Base-by-base conservation (phyloP, 345 rosid species). In the Lepidium aucheri region DNA sequence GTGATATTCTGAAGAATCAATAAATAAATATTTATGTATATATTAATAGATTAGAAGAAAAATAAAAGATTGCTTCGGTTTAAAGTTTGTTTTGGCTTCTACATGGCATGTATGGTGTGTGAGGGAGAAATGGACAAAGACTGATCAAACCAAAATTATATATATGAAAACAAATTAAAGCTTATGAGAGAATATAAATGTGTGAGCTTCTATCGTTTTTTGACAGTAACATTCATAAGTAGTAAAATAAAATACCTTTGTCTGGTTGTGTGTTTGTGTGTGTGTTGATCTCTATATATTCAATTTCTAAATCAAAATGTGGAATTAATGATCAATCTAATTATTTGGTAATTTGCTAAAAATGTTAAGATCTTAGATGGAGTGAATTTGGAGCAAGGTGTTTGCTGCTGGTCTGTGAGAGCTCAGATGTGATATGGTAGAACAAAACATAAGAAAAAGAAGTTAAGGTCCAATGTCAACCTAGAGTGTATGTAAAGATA, bases 321-420 rank as follows among this genome's bases (percentile, higher is more conserved):
- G 16, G 42, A 51, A 51, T n/a, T 13, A 67, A 68, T 28, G 5
- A 28, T 10, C 24, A 60, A 32, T 52, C 6, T 22, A 52, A 15
- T 49, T 42, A 12, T 58, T 46, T 42, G 59, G 53, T 33, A 39
- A 50, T 14, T 60, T 38, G 38, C 2, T 44, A 47, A 45, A 13
- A 18, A 40, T 62, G 42, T 60, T 6, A 9, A 55, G 30, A 62
- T 45, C 53, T 47, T 18, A 24, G 86, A 63, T 85, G 76, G 95
- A 83, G 92, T 90, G 85, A 61, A 61, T 78, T 79, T 77, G 80
- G 84, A 79, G 89, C 85, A 86, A 90, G 71, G 60, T 75, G 55
- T 67, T 28, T 60, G 44, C 71, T 81, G 74, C 52, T 64, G 79
- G 63, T 76, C 44, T 42, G 63, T 38, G 65, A 73, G 82, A 77